Evolutionary conservation across 202 grass and related monocot genomes (phyloP).

Genomic region (Brachypodium distachyon): DNA sequence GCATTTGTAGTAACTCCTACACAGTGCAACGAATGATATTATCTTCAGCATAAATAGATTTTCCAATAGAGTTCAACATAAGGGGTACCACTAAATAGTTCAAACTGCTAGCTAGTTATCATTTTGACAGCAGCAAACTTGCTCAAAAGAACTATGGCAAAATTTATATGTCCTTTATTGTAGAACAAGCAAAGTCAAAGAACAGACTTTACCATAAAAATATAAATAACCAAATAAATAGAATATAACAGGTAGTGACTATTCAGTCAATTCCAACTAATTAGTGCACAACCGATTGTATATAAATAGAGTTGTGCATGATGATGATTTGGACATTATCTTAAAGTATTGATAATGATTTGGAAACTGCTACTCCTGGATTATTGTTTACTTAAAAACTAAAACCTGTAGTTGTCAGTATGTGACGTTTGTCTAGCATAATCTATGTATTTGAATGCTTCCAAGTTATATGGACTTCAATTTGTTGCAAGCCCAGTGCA

Average conservation of each 20-base stretch:
- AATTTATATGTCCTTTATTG: neutral
- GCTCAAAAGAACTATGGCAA: neutral
- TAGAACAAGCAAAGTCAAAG: neutral
- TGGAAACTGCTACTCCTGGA: neutral
- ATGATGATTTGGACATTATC: no score
- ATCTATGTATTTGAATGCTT: neutral
- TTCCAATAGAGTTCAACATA: neutral
- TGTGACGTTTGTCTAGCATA: neutral
- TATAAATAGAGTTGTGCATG: neutral
- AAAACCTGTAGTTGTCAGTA: neutral
- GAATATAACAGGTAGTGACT: neutral
- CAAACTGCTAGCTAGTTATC: neutral
- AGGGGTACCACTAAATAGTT: neutral
- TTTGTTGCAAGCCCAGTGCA: neutral
- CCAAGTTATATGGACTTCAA: neutral
- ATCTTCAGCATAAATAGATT: neutral
- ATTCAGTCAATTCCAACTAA: neutral
- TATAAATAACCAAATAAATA: neutral
- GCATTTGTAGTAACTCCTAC: slow-evolving; percentile 99
- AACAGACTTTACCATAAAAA: neutral
- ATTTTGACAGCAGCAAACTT: slow-evolving; percentile 10
- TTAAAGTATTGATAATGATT: no score
- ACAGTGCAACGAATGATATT: neutral
- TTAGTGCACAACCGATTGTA: neutral
- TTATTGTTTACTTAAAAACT: neutral